Evolutionary conservation across 2,329 filamentous ascomycete species (phyloP).

Genomic region (Verticillium isaacii): DNA sequence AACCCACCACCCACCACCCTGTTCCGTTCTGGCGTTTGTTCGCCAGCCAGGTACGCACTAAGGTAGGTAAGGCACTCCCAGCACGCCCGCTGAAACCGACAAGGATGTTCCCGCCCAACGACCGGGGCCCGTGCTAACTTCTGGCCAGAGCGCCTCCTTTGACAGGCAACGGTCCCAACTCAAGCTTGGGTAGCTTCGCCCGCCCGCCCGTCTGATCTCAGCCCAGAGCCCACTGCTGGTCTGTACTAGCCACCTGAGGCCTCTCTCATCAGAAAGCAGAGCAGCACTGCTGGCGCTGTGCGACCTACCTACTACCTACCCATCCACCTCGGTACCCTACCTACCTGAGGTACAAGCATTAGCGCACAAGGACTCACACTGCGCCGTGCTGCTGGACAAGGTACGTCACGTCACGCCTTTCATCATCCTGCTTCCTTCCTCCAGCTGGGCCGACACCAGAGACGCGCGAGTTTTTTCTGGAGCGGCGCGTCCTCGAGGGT

Average conservation of each 20-base stretch:
- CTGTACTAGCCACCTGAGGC: background rate
- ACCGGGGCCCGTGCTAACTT: conserved; percentile 9
- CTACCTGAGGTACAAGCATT: background rate
- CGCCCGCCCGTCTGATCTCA: background rate
- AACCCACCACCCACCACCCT: background rate
- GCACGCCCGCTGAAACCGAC: background rate
- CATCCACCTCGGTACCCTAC: too few relatives aligned
- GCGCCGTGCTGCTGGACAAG: background rate
- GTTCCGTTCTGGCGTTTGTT: background rate
- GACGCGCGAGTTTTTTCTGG: background rate
- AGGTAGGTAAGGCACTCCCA: background rate
- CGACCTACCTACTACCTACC: background rate
- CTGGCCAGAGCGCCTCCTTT: conserved; percentile 6
- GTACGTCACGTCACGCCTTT: background rate
- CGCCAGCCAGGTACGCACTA: background rate
- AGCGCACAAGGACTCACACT: background rate
- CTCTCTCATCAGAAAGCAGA: background rate
- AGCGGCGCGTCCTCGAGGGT: background rate
- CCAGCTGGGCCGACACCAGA: background rate
- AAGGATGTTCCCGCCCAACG: conserved; percentile 1
- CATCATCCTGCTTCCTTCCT: background rate
- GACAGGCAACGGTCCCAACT: conserved; percentile 11
- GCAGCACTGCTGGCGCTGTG: background rate
- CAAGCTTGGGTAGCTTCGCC: background rate
- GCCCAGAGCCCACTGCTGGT: background rate